A percentile compares a stretch with the other conserved stretches of the same genome.
These are phyloP conservation scores for Backusella westeae DNA, from an alignment of 192 early-diverging fungal species.

Conservation along the genomic window DNA sequence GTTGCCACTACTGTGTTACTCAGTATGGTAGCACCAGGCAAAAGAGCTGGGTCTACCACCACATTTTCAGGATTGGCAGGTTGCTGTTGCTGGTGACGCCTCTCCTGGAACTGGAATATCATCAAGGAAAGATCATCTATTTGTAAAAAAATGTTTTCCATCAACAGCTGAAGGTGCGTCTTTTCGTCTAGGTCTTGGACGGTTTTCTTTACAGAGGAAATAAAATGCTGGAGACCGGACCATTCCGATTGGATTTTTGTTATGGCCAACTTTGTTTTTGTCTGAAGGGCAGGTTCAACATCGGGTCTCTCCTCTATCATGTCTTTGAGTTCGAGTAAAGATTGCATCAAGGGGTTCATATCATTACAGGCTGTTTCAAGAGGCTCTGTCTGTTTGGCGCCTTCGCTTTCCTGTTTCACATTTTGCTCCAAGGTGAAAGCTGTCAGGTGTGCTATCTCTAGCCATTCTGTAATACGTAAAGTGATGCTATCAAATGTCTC, in stretches of 20 bases:
- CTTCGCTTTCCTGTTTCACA: constrained; percentile 38
- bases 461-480: constrained; percentile 32
- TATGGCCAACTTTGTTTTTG: constrained; percentile 13
- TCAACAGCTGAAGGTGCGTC: constrained; percentile 29
- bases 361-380: constrained; percentile 43
- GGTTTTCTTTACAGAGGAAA: constrained; percentile 51
- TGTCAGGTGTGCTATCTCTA: constrained; percentile 51
- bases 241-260: constrained; percentile 52
- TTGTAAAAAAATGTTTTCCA: constrained; percentile 42
- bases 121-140: constrained; percentile 41
- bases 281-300: not conserved
- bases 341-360: constrained; percentile 43
- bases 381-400: constrained; percentile 30
- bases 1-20: not conserved
- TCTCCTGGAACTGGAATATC: constrained; percentile 47
- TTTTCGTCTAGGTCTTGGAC: constrained; percentile 39
- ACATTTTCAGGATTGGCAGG: not conserved
- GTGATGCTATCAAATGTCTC: not conserved
- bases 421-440: constrained; percentile 54
- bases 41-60: not conserved
- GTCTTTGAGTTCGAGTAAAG: constrained; percentile 41
- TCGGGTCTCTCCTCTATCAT: constrained; percentile 17
- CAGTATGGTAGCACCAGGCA: not conserved
- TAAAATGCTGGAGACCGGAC: constrained; percentile 53
- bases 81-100: constrained; percentile 16